phyloP scores from a whole-genome alignment of 2,329 filamentous ascomycete species.

The Juglanconis sp. region DNA sequence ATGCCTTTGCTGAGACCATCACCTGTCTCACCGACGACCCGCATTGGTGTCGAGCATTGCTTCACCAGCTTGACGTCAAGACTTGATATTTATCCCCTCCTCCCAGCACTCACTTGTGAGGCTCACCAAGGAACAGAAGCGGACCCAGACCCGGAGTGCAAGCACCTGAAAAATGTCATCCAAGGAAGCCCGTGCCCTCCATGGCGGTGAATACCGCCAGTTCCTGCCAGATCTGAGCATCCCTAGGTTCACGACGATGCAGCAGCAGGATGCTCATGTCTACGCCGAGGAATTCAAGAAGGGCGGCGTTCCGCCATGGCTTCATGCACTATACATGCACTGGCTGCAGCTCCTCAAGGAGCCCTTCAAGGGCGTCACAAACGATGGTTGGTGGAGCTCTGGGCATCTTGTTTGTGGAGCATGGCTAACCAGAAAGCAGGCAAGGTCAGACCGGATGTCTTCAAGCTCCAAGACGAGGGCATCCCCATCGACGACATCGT shows the following conservation, averaged over 20 bases:
- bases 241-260: conserved; percentile 61
- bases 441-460: conserved; percentile 50
- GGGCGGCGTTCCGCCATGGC: conserved; percentile 60
- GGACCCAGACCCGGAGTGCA: neutral
- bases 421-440: conserved; percentile 32
- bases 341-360: conserved; percentile 59
- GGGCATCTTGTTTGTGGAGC: neutral
- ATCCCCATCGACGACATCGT: conserved; percentile 58
- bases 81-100: no score
- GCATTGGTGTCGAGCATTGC: neutral
- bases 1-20: neutral
- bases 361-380: conserved; percentile 69
- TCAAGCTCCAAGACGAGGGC: conserved; percentile 60
- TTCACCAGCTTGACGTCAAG: neutral
- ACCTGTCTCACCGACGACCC: neutral
- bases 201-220: conserved; percentile 45
- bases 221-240: conserved; percentile 60
- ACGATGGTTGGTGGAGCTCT: conserved; percentile 49
- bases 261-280: conserved; percentile 58
- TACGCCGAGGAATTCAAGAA: conserved; percentile 62
- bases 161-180: conserved; percentile 3
- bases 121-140: neutral
- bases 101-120: neutral
- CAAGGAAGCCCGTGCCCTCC: neutral
- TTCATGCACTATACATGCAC: conserved; percentile 58